phyloP scores from a whole-genome alignment of 768 basidiomycete genomes.

The Boletus vinaceobasis region DNA sequence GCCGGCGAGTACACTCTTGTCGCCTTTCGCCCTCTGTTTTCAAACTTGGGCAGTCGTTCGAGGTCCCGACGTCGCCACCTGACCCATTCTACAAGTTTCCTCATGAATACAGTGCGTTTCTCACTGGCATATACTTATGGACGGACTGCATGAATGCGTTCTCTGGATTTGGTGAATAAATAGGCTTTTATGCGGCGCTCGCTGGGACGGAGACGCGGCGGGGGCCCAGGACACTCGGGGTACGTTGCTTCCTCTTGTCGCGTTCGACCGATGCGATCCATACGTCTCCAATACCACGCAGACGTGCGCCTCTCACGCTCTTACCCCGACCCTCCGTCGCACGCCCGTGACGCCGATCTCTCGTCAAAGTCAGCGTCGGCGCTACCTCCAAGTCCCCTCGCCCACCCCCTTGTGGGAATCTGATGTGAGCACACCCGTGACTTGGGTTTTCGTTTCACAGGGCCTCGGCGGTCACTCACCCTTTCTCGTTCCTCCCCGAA shows the following conservation, averaged over 20 bases:
- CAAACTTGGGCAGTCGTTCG: constrained; percentile 18
- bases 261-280: not conserved
- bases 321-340: not conserved
- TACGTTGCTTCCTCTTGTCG: not conserved
- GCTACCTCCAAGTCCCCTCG: constrained; percentile 18
- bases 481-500: not conserved
- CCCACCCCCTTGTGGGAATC: constrained; percentile 11
- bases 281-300: not conserved
- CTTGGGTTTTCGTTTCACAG: not conserved
- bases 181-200: constrained; percentile 25
- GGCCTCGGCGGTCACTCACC: too few relatives aligned
- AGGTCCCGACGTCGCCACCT: constrained; percentile 23
- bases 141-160: not conserved
- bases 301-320: not conserved
- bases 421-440: not conserved
- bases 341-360: not conserved
- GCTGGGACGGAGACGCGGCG: constrained; percentile 3
- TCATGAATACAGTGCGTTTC: constrained; percentile 17
- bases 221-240: not conserved
- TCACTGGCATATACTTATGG: not conserved
- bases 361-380: not conserved
- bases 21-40: too few relatives aligned
- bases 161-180: not conserved
- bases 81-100: constrained; percentile 28
- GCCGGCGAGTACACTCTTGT: constrained; percentile 21